phyloP scores from a whole-genome alignment of 2,329 filamentous ascomycete genomes.

The Furcasterigmium furcatum region DNA sequence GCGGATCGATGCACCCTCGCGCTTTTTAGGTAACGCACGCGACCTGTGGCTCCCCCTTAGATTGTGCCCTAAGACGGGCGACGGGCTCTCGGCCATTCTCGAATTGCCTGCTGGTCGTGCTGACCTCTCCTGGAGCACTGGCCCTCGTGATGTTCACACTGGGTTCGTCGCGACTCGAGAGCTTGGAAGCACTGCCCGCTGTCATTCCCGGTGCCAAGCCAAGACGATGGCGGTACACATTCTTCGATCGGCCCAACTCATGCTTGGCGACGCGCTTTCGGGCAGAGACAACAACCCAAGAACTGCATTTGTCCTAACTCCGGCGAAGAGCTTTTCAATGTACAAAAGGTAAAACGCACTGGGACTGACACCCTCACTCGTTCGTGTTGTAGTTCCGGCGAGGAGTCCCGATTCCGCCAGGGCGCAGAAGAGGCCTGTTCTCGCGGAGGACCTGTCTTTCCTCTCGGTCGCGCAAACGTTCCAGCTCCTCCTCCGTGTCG shows the following conservation, averaged over 20 bases:
- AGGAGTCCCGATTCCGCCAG: constrained; percentile 46
- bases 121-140: neutral
- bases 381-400: constrained; percentile 34
- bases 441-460: constrained; percentile 47
- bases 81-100: neutral
- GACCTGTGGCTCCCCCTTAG: neutral
- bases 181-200: no score
- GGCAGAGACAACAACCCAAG: no score
- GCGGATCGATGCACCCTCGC: neutral
- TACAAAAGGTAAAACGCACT: no score
- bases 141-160: no score
- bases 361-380: neutral
- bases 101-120: neutral
- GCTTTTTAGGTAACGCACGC: neutral
- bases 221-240: no score
- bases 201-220: no score
- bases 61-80: no score
- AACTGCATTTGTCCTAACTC: no score
- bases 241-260: no score
- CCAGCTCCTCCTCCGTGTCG: constrained; percentile 47
- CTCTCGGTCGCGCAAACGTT: constrained; percentile 46
- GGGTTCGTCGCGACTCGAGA: no score
- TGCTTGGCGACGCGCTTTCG: no score
- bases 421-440: constrained; percentile 46
- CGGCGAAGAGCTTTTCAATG: no score